Evolutionary conservation across 2,329 filamentous ascomycete genomes (phyloP), one percentile per base, ranked within the genome.

Genomic region (Neofusicoccum parvum): DNA sequence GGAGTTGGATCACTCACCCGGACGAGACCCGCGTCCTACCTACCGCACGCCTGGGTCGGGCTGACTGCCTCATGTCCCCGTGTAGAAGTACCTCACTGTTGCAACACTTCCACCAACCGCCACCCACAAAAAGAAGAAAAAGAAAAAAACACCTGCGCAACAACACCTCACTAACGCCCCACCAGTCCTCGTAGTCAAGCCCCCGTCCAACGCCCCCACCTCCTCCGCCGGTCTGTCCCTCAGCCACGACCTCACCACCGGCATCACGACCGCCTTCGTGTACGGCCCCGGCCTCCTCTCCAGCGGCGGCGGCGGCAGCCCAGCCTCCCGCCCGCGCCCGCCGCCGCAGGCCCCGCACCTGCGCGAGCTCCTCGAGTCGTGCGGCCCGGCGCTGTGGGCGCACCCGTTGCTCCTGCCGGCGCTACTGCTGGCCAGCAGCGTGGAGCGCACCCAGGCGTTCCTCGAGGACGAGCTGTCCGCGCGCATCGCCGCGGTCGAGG

Each of bases 251-350:
- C 37, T 64, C 7, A 32, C 54, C 14, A 37, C 60, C 1, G 39
- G 36, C 20, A 54, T 34, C 39, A 64, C 60, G 15, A 64, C 60
- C 32, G 60, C 48, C 27, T 37, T 64, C 41, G 23, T 64, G 49
- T 64, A 54, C 39, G 60, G 62, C 11, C 48, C 17, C 5, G 27
- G 46, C 23, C 37, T 64, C 5, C 48, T 54, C 23, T 53, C 20
- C 2, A 15, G 14, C 27, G 41, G 15, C 32, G 50, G 11, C 27
- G 37, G 39, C 50, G 15, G 50, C 32, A 36, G 20, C 3, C 15
- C 39, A 5, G 20, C 20, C 20, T 23, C 6, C 48, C 5, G 17
- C 43, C 20, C 12, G 45, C 45, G n/a, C 17, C 6, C 45, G 6
- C 6, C 45, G 6, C 62, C 62, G 14, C 62, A 54, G n/a, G 14